Base-by-base conservation (phyloP, 768 basidiomycete species). In the Amanita pseudoporphyria region DNA sequence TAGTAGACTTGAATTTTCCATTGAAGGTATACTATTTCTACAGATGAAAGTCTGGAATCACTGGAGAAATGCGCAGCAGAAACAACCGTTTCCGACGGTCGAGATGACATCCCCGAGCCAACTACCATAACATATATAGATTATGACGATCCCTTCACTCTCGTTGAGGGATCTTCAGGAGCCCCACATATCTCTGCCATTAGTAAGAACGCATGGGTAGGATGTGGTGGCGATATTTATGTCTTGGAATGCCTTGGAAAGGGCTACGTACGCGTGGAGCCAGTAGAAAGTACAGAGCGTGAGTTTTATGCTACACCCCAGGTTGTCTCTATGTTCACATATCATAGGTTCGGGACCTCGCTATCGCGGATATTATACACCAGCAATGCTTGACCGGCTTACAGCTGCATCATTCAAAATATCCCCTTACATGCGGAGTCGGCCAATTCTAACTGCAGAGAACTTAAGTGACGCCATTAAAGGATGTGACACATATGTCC, bases 181-280 rank as follows among this genome's bases (percentile, higher is more conserved):
- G 69, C 69, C 22, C 76, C 82, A 10, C 76, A 82, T 55, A 68
- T 87, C 14, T 54, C 64, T 16, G 63, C 62, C 19, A 51, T 85
- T 35, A 90, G 81, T 54, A 64, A 58, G 16, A 71, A 77, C 55
- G 78, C 85, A 5, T 92, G 92, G 92, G 83, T 95, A 6, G 78
- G 79, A 2, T 89, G 87, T 57, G 87, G 90, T 6, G 68, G 71
- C 3, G 73, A 80, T 31, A 62, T 78, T 13, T 87, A 84, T 62
- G 76, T 94, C 6, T 69, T 94, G 2, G 85, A 89, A 58, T 81
- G 82, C 53, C 63, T 87, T n/a, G 78, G 77, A 10, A 76, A 73
- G 53, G 88, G 89, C 1, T 72, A 75, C 56, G 67, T 92, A 44
- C 78, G 81, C 36, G 69, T 92, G 12, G 77, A 81, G 51, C 74